A percentile compares a stretch with the other conserved stretches of the same genome.
Conservation (phyloP, 176 grass and related monocot genomes). For the Dactylis glomerata region DNA sequence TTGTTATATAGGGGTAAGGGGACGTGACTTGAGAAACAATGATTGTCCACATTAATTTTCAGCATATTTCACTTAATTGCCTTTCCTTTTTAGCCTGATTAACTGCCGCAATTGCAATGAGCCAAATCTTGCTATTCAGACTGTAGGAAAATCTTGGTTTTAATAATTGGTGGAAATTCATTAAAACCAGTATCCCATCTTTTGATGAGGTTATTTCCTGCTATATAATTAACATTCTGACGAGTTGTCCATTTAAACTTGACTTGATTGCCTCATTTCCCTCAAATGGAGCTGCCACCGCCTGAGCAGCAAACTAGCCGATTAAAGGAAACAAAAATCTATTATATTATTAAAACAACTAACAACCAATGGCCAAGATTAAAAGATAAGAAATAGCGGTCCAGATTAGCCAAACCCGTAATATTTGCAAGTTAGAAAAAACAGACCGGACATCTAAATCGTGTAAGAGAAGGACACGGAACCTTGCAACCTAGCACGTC, state of each 20-base stretch:
- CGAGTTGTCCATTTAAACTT: neutral
- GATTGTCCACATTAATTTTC: neutral
- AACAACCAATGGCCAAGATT: no score
- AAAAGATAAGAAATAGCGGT: no score
- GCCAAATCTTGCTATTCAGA: neutral
- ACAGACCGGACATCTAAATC: no score
- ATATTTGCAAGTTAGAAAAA: no score
- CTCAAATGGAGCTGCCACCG: neutral
- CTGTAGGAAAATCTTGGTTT: neutral
- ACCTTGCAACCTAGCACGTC: no score
- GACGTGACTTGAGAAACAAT: neutral
- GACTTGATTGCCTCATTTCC: neutral
- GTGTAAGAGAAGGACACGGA: no score
- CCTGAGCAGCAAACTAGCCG: neutral
- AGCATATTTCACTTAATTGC: neutral
- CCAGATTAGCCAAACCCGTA: no score
- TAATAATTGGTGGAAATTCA: neutral
- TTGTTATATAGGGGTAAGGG: neutral
- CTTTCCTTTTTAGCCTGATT: neutral
- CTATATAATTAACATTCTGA: neutral
- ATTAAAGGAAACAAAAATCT: neutral
- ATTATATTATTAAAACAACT: no score
- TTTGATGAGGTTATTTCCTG: neutral
- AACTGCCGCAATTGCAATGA: neutral
- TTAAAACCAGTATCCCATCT: neutral